phyloP scores from a whole-genome alignment of 768 basidiomycete genomes.

The Mycena crocata region DNA sequence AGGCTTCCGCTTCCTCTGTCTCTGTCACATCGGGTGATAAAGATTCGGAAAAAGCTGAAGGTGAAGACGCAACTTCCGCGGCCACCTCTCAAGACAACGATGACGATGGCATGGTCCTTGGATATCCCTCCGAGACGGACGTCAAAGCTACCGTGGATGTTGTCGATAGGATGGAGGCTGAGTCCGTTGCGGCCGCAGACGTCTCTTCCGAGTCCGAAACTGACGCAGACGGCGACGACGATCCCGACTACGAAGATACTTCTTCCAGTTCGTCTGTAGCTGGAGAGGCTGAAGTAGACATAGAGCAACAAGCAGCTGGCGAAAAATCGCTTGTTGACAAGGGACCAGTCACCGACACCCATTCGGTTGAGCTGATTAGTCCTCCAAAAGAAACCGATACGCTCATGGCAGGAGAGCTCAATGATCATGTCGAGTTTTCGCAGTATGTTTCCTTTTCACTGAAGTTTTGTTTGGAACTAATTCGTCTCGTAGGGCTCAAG shows the following conservation, averaged over 20 bases:
- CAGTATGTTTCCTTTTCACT: slow-evolving; percentile 8
- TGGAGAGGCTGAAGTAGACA: neutral
- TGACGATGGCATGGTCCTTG: slow-evolving; percentile 11
- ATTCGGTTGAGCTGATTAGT: neutral
- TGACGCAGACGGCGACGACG: slow-evolving; percentile 51
- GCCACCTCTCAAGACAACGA: slow-evolving; percentile 12
- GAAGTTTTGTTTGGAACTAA: no score
- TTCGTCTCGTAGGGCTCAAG: no score
- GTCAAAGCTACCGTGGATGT: neutral
- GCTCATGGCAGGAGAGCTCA: neutral
- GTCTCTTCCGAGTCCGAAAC: slow-evolving; percentile 38
- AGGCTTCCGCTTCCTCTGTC: neutral
- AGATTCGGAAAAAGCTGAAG: slow-evolving; percentile 16
- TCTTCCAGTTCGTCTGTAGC: slow-evolving; percentile 16
- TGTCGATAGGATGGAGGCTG: neutral
- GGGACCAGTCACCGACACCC: neutral
- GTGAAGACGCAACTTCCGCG: slow-evolving; percentile 14
- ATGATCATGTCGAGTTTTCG: neutral
- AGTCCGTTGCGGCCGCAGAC: neutral
- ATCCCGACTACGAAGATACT: slow-evolving; percentile 45
- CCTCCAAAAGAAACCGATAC: neutral
- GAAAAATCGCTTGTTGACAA: neutral
- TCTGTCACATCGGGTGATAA: neutral
- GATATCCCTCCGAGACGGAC: slow-evolving; percentile 9
- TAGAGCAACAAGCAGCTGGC: neutral